These are phyloP conservation scores for Tolypocladium cylindrosporum DNA, from an alignment of 2,329 filamentous ascomycete genomes.

Conservation along the genomic window DNA sequence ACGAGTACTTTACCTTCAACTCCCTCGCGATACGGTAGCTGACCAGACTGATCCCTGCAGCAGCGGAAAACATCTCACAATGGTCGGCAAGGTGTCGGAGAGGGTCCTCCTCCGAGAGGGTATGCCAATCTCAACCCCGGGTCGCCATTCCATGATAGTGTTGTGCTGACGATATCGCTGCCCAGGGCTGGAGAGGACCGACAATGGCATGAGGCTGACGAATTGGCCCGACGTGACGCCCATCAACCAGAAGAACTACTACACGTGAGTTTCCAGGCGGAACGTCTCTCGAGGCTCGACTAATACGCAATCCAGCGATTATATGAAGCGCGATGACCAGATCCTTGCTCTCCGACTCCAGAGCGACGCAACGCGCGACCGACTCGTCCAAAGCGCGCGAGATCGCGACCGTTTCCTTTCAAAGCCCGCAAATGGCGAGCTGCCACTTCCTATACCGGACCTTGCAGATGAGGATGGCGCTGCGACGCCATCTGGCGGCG, in stretches of 20 bases:
- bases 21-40: not conserved
- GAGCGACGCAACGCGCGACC: constrained; percentile 75
- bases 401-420: constrained; percentile 81
- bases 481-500: constrained; percentile 45
- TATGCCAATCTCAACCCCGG: constrained; percentile 19
- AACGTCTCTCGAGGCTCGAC: not conserved
- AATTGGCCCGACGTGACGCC: constrained; percentile 87
- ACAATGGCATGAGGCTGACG: constrained; percentile 95
- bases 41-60: not conserved
- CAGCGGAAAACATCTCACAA: constrained; percentile 17
- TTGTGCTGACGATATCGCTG: constrained; percentile 11
- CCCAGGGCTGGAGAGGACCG: constrained; percentile 83
- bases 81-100: constrained; percentile 58
- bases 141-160: no score
- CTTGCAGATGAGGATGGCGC: constrained; percentile 48
- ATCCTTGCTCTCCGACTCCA: constrained; percentile 81
- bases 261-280: constrained; percentile 55
- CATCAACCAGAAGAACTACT: constrained; percentile 99
- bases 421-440: constrained; percentile 58
- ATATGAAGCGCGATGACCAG: constrained; percentile 96
- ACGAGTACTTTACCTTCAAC: not conserved
- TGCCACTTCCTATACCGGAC: constrained; percentile 49
- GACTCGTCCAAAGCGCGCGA: constrained; percentile 75
- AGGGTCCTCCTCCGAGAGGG: constrained; percentile 54
- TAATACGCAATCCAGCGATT: constrained; percentile 53